These are phyloP conservation scores for Simmondsia chinensis DNA, from an alignment of 148 eudicot species.

Conservation along the genomic window DNA sequence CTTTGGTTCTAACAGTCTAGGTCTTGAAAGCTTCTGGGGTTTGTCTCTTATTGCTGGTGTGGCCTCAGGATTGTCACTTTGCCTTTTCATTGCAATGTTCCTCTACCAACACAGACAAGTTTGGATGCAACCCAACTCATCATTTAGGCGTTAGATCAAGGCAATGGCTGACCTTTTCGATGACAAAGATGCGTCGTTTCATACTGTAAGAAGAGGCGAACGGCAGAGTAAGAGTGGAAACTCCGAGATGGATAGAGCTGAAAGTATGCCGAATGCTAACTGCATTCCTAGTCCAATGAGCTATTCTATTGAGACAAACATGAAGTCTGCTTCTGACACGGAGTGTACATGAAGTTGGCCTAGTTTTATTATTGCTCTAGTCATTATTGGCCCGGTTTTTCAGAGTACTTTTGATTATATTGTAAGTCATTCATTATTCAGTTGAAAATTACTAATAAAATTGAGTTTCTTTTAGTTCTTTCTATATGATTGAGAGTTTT, in stretches of 20 bases:
- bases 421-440: too few species aligned
- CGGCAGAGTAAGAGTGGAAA: neutral
- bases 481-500: too few species aligned
- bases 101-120: slow-evolving; percentile 9
- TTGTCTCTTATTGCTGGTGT: slow-evolving; percentile 18
- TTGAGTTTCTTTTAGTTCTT: too few species aligned
- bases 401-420: too few species aligned
- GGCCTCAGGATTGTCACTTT: slow-evolving; percentile 10
- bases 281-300: slow-evolving; percentile 10
- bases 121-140: neutral
- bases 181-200: slow-evolving; percentile 13
- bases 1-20: slow-evolving; percentile 8
- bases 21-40: slow-evolving; percentile 21
- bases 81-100: slow-evolving; percentile 1
- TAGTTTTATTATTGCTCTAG: too few species aligned
- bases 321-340: neutral
- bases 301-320: neutral
- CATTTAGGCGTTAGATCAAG: slow-evolving; percentile 2
- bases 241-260: neutral
- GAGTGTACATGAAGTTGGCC: too few species aligned
- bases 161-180: slow-evolving; percentile 9
- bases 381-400: too few species aligned
- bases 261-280: slow-evolving; percentile 5
- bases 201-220: slow-evolving; percentile 12
- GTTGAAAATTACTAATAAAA: too few species aligned